These are phyloP conservation scores for Russula olivacea DNA, from an alignment of 768 basidiomycete genomes.

Conservation along the genomic window DNA sequence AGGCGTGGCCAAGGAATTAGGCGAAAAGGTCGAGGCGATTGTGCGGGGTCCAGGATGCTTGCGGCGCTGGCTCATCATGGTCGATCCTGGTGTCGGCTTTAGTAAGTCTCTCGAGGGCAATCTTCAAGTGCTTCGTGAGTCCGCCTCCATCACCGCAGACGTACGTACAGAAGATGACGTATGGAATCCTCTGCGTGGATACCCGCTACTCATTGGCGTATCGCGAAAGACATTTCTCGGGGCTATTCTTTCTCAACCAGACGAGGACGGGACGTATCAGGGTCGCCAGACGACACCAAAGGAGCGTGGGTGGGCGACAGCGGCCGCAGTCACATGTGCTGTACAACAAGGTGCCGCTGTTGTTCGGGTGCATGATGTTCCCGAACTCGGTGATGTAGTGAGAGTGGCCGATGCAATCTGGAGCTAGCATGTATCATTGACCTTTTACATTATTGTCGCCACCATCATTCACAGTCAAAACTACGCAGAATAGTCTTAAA, in stretches of 20 bases:
- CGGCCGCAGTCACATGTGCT: constrained; percentile 65
- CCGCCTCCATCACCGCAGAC: constrained; percentile 43
- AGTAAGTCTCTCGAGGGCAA: constrained; percentile 81
- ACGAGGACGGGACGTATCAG: constrained; percentile 34
- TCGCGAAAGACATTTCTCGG: constrained; percentile 87
- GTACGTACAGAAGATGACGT: constrained; percentile 13
- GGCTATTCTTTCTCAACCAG: constrained; percentile 46
- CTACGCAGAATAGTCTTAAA: not conserved
- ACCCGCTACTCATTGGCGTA: constrained; percentile 66
- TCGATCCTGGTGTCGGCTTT: constrained; percentile 93
- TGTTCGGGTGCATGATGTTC: constrained; percentile 78
- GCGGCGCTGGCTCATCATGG: constrained; percentile 80
- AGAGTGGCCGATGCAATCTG: constrained; percentile 48
- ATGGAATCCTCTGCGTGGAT: constrained; percentile 49
- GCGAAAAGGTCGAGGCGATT: constrained; percentile 55
- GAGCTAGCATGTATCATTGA: not conserved
- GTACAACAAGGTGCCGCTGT: constrained; percentile 67
- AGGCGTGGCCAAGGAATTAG: constrained; percentile 69
- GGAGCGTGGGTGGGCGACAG: constrained; percentile 75
- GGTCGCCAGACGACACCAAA: constrained; percentile 54
- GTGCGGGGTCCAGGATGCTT: constrained; percentile 67
- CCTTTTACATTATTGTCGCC: not conserved
- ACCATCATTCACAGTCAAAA: not conserved
- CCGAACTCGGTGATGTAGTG: constrained; percentile 68
- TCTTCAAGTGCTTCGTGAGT: constrained; percentile 54